These are phyloP conservation scores for Phallus indusiatus DNA, from an alignment of 768 basidiomycete species.

Conservation along the genomic window DNA sequence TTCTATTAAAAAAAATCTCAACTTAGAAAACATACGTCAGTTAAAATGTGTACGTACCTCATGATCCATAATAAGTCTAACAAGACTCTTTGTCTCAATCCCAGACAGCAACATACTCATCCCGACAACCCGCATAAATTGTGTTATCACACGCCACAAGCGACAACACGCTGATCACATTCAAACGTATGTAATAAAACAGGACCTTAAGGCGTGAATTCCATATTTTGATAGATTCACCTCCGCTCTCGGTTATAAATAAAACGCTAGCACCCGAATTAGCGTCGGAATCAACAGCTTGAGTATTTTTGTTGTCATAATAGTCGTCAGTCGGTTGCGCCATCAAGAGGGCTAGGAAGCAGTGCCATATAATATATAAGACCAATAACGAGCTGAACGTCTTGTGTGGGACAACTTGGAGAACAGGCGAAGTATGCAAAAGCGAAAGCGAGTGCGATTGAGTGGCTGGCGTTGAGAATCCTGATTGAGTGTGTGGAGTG, in stretches of 20 bases:
- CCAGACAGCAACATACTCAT: conserved; percentile 81
- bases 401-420: conserved; percentile 50
- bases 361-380: conserved; percentile 84
- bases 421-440: conserved; percentile 16
- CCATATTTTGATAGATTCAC: conserved; percentile 87
- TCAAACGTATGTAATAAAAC: conserved; percentile 54
- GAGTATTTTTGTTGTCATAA: no score
- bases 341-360: conserved; percentile 29
- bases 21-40: conserved; percentile 1
- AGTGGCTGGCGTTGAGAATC: neutral
- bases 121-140: conserved; percentile 85
- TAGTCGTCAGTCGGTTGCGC: conserved; percentile 15
- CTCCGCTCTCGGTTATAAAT: conserved; percentile 85
- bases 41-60: conserved; percentile 37
- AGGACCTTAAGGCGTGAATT: conserved; percentile 33
- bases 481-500: neutral
- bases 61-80: conserved; percentile 80
- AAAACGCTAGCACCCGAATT: no score
- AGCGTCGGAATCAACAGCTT: no score
- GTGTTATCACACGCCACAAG: conserved; percentile 67
- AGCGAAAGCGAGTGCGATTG: neutral
- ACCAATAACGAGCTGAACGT: conserved; percentile 89
- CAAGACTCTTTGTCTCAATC: conserved; percentile 83
- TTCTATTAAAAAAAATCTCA: conserved; percentile 37
- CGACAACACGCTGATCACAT: conserved; percentile 68